These are phyloP conservation scores for Liquidambar formosana DNA, from an alignment of 164 flowering plant genomes.

Conservation along the genomic window DNA sequence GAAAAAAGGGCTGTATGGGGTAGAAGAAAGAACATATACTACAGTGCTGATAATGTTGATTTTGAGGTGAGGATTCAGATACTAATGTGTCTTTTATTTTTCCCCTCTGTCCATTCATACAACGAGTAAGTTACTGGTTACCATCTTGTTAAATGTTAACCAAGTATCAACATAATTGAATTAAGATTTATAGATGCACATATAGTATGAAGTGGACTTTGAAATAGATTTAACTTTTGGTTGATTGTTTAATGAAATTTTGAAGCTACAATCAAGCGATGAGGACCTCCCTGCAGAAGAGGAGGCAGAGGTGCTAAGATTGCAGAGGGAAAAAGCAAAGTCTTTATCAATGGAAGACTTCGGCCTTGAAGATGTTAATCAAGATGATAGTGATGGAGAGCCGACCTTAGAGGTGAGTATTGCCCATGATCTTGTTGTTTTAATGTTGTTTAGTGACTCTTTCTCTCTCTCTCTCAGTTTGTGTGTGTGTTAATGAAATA, in stretches of 20 bases:
- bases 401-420: constrained; percentile 57
- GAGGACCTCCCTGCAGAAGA: constrained; percentile 69
- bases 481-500: background rate
- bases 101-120: background rate
- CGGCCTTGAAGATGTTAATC: constrained; percentile 61
- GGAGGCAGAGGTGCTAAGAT: constrained; percentile 60
- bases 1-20: constrained; percentile 44
- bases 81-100: background rate
- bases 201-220: background rate
- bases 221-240: constrained; percentile 4
- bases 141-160: background rate
- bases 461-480: background rate
- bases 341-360: constrained; percentile 55
- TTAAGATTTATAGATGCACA: background rate
- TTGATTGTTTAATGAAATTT: constrained; percentile 2
- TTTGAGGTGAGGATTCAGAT: constrained; percentile 48
- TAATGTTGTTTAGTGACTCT: background rate
- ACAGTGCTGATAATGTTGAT: constrained; percentile 61
- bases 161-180: background rate
- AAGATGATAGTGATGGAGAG: constrained; percentile 53
- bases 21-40: constrained; percentile 32
- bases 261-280: constrained; percentile 66
- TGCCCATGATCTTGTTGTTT: background rate
- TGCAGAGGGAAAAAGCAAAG: constrained; percentile 56
- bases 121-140: background rate